Conservation (phyloP, 139 green algal species). For the Picochlorum sp. region DNA sequence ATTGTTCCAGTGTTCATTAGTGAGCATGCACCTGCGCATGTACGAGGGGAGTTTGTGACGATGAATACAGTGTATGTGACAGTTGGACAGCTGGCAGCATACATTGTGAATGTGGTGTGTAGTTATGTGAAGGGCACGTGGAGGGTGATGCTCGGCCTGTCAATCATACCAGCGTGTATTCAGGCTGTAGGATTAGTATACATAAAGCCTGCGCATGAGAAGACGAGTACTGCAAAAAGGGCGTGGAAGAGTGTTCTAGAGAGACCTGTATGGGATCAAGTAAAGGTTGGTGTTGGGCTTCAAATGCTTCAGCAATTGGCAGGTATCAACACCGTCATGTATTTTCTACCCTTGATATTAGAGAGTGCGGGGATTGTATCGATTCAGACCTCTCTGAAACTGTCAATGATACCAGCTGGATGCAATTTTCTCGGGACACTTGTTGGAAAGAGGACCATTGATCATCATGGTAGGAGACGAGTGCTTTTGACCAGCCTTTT, state of each 20-base stretch:
- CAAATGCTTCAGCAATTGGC: conserved; percentile 64
- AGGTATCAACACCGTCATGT: conserved; percentile 75
- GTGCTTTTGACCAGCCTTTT: conserved; percentile 45
- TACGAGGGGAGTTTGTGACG: conserved; percentile 42
- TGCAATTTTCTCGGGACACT: conserved; percentile 57
- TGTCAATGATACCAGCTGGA: conserved; percentile 43
- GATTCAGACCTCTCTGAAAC: conserved; percentile 45
- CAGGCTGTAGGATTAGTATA: conserved; percentile 27
- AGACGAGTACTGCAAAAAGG: background rate
- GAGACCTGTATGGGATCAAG: conserved; percentile 9
- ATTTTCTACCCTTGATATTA: conserved; percentile 64
- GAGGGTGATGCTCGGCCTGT: conserved; percentile 68
- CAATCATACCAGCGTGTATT: conserved; percentile 42
- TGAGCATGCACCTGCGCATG: conserved; percentile 24
- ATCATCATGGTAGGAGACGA: conserved; percentile 36
- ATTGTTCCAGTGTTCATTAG: conserved; percentile 59
- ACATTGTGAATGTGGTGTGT: conserved; percentile 52
- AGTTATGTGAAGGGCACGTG: conserved; percentile 57
- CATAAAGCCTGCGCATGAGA: no score
- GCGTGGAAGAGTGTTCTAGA: conserved; percentile 6
- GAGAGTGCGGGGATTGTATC: conserved; percentile 51
- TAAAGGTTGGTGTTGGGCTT: conserved; percentile 40
- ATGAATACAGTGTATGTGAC: conserved; percentile 64
- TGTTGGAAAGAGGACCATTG: conserved; percentile 36
- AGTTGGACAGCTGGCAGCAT: conserved; percentile 53